Conservation (phyloP, 306 rosid species). For the Medicago lupulina region DNA sequence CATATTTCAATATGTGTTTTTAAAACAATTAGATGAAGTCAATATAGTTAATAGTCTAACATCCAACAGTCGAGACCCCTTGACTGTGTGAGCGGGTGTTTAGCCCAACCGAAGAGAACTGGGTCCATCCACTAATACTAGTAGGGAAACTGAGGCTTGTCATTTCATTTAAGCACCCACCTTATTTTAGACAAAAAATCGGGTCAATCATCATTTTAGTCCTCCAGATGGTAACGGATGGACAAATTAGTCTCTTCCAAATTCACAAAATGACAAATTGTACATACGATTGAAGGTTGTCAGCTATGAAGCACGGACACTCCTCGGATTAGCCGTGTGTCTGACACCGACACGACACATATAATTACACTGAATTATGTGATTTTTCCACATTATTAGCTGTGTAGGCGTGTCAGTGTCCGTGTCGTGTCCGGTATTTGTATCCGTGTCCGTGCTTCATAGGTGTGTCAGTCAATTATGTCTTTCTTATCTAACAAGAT, state of each 20-base stretch:
- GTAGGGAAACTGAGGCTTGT: slow-evolving; percentile 1
- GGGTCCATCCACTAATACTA: background rate
- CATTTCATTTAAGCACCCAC: background rate
- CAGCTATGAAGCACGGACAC: no score
- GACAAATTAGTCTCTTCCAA: background rate
- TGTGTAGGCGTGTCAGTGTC: no score
- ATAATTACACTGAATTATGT: no score
- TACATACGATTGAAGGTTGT: background rate
- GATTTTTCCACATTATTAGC: no score
- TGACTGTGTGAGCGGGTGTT: background rate
- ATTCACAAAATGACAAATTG: background rate
- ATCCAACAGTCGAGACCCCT: background rate
- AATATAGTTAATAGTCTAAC: background rate
- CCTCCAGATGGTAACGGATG: background rate
- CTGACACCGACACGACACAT: no score
- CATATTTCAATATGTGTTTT: background rate
- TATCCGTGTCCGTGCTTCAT: no score
- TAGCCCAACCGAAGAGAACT: background rate
- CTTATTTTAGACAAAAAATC: slow-evolving; percentile 20
- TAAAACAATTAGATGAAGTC: background rate
- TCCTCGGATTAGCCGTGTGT: no score
- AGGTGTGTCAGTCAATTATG: background rate
- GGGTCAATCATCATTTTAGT: background rate
- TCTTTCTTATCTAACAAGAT: background rate
- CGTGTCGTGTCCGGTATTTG: no score